phyloP scores from a whole-genome alignment of 352 stramenopile genomes.

The Halophytophthora batemanensis region DNA sequence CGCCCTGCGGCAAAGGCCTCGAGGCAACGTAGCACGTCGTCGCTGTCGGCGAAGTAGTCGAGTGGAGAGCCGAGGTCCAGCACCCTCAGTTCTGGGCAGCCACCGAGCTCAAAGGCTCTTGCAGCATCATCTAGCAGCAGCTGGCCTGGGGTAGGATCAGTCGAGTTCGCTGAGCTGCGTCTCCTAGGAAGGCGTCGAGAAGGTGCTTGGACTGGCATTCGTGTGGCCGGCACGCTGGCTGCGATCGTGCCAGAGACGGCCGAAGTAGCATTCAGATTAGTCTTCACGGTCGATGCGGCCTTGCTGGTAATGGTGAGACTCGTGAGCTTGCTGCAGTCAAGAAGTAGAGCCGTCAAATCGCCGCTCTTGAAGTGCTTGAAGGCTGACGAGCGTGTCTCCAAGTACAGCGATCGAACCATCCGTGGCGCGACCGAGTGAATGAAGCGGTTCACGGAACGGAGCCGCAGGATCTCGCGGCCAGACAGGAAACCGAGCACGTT shows the following conservation, averaged over 20 bases:
- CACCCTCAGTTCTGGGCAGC: conserved; percentile 31
- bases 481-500: conserved; percentile 52
- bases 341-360: conserved; percentile 28
- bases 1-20: conserved; percentile 27
- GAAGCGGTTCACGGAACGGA: conserved; percentile 43
- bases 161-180: too few species aligned
- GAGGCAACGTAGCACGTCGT: conserved; percentile 37
- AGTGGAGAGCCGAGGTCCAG: conserved; percentile 45
- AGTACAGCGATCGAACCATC: conserved; percentile 40
- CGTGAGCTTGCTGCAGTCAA: conserved; percentile 31
- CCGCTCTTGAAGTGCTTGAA: conserved; percentile 25
- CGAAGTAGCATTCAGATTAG: too few species aligned
- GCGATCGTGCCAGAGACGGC: too few species aligned
- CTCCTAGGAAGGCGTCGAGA: too few species aligned
- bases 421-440: conserved; percentile 29
- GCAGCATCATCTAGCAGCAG: conserved; percentile 21
- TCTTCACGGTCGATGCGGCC: too few species aligned
- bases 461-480: conserved; percentile 34
- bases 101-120: conserved; percentile 24
- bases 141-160: conserved; percentile 11
- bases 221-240: too few species aligned
- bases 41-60: conserved; percentile 55
- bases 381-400: conserved; percentile 31
- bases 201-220: too few species aligned
- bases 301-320: conserved; percentile 44